Base-by-base conservation (phyloP, 2,329 filamentous ascomycete genomes). In the Colletotrichum sublineola region DNA sequence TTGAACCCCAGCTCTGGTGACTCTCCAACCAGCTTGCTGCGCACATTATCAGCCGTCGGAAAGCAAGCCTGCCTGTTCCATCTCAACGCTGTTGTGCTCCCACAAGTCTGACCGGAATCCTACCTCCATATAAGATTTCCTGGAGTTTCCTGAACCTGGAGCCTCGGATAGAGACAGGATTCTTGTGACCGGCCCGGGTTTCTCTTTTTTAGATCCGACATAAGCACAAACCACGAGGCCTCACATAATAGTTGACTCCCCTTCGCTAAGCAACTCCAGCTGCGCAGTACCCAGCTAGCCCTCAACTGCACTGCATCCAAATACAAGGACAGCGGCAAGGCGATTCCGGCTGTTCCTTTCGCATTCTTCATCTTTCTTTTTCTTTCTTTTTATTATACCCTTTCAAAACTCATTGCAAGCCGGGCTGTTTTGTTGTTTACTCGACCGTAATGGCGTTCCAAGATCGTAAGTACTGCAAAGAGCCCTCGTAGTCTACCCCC, bases 271-370 rank as follows among this genome's bases (percentile, higher is more conserved):
- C 33, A 40, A 24, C 20, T 57, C 24, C 31, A 63, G 56, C 64
- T 71, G 48, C 44, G 64, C 64, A 68, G 68, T 64, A 57, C 68
- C 68, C 68, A 63, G 68, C 68, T 67, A 61, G 55, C 33, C 52
- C 33, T 44, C 36, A 12, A 24, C 33, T 24, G 8, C n/a, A 40
- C 33, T 31, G n/a, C 20, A n/a, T 14, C 8, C 5, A 50, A 6
- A 53, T 33, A 52, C 46, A 53, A 48, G 24, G 50, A 11, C 48
- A 24, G 29, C 48, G 53, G 18, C 5, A 42, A 15, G 24, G 7
- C 31, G 18, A n/a, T 12, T 24, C 18, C 14, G n/a, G 12, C 24
- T 38, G 14, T 4, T 40, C 11, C 40, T 36, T 36, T 11, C 11
- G n/a, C n/a, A 24, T 5, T 63, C 8, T 63, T 31, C 3, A 5